A percentile compares a stretch with the other conserved stretches of the same genome.
Conservation (phyloP, 805 yeast species). For the Wickerhamiella azyma region DNA sequence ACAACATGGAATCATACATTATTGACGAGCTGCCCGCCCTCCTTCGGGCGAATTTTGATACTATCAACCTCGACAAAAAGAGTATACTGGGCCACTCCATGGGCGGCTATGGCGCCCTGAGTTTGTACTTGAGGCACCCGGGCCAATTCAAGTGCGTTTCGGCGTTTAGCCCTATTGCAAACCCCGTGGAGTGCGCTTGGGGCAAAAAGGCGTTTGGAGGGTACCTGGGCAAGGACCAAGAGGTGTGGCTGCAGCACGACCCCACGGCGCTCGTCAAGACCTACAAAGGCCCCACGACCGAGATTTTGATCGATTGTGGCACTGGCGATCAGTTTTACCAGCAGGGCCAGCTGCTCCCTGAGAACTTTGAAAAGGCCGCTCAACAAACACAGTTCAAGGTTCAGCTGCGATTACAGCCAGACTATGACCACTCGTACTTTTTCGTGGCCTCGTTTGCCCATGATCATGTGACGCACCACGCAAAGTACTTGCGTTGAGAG, state of each 20-base stretch:
- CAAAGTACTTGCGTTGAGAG: constrained; percentile 35
- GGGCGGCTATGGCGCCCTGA: constrained; percentile 94
- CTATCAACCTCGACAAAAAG: constrained; percentile 43
- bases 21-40: constrained; percentile 53
- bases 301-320: constrained; percentile 77
- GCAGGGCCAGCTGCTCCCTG: constrained; percentile 58
- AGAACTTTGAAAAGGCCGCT: constrained; percentile 49
- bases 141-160: constrained; percentile 63
- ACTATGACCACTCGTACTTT: constrained; percentile 84
- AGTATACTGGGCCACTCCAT: constrained; percentile 94
- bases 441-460: constrained; percentile 68
- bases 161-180: constrained; percentile 82
- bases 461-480: constrained; percentile 79
- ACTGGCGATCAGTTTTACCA: constrained; percentile 57
- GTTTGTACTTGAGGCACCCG: constrained; percentile 54
- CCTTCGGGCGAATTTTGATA: constrained; percentile 30
- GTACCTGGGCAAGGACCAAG: constrained; percentile 51
- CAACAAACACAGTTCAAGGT: constrained; percentile 46
- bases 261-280: constrained; percentile 60
- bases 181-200: constrained; percentile 73
- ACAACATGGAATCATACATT: constrained; percentile 77
- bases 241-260: constrained; percentile 60
- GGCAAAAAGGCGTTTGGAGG: constrained; percentile 72
- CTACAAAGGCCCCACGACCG: constrained; percentile 39
- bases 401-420: constrained; percentile 51